These are phyloP conservation scores for Tetrahymena elliotti DNA, from an alignment of 73 alveolate genomes.

Conservation along the genomic window DNA sequence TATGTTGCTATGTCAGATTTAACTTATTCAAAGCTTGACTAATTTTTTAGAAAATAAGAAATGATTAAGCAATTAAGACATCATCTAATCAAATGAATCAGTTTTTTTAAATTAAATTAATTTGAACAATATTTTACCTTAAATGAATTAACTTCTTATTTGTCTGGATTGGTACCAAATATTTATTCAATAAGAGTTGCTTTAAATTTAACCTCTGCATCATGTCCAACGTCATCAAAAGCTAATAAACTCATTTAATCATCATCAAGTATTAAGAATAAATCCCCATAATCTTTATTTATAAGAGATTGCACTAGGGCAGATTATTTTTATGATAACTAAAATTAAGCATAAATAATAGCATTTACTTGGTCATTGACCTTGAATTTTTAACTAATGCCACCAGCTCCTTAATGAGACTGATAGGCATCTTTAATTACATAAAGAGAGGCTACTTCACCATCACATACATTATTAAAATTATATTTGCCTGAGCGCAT, in stretches of 20 bases:
- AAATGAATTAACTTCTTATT: not conserved
- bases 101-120: too few relatives aligned
- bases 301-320: not conserved
- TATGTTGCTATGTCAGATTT: not conserved
- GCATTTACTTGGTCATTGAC: not conserved
- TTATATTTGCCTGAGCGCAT: not conserved
- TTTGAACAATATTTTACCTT: not conserved
- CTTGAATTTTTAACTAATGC: not conserved
- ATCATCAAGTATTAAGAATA: not conserved
- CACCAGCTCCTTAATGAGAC: not conserved
- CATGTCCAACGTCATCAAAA: not conserved
- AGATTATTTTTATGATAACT: not conserved
- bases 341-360: not conserved
- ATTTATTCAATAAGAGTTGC: not conserved
- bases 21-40: not conserved
- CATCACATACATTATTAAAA: not conserved
- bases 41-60: not conserved
- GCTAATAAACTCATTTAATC: not conserved
- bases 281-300: not conserved
- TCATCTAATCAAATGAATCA: too few relatives aligned
- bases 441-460: not conserved
- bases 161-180: not conserved
- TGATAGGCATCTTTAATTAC: not conserved
- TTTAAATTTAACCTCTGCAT: not conserved
- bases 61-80: too few relatives aligned